These are phyloP conservation scores for Beauveria bassiana DNA, from an alignment of 2,329 filamentous ascomycete genomes.

Conservation along the genomic window DNA sequence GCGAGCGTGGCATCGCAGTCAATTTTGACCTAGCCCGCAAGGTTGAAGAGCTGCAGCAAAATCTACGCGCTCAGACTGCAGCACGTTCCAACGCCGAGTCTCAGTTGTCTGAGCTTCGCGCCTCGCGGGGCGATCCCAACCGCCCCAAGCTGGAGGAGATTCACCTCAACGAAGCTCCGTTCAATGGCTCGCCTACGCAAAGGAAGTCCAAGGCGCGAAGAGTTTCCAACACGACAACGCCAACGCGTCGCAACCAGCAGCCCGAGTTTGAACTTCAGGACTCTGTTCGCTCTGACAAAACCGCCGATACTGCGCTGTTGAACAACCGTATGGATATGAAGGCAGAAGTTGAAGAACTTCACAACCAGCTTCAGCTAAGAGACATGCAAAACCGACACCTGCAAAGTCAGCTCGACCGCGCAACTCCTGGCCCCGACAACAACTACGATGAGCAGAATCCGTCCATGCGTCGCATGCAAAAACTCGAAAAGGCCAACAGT, in stretches of 20 bases:
- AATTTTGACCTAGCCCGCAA: constrained; percentile 81
- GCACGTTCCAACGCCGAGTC: constrained; percentile 74
- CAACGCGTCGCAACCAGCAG: constrained; percentile 54
- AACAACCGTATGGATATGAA: constrained; percentile 88
- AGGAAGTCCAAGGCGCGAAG: constrained; percentile 49
- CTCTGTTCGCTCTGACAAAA: constrained; percentile 77
- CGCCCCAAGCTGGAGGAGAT: constrained; percentile 81
- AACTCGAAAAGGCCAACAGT: constrained; percentile 86
- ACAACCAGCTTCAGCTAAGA: constrained; percentile 87
- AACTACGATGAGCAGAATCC: constrained; percentile 69
- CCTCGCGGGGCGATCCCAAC: constrained; percentile 62
- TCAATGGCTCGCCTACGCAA: constrained; percentile 67
- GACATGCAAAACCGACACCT: constrained; percentile 95
- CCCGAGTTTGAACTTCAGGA: constrained; percentile 58
- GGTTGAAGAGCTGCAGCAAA: constrained; percentile 81
- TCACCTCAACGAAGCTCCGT: constrained; percentile 70
- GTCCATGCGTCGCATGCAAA: constrained; percentile 73
- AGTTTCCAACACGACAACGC: constrained; percentile 70
- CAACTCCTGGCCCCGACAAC: constrained; percentile 53
- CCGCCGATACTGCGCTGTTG: constrained; percentile 70
- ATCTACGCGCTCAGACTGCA: constrained; percentile 74
- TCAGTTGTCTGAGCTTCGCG: constrained; percentile 71
- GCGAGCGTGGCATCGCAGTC: constrained; percentile 61
- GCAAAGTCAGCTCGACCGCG: constrained; percentile 74
- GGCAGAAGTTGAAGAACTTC: constrained; percentile 81